These are phyloP conservation scores for Tulasnella sp. DNA, from an alignment of 768 basidiomycete species.

Conservation along the genomic window DNA sequence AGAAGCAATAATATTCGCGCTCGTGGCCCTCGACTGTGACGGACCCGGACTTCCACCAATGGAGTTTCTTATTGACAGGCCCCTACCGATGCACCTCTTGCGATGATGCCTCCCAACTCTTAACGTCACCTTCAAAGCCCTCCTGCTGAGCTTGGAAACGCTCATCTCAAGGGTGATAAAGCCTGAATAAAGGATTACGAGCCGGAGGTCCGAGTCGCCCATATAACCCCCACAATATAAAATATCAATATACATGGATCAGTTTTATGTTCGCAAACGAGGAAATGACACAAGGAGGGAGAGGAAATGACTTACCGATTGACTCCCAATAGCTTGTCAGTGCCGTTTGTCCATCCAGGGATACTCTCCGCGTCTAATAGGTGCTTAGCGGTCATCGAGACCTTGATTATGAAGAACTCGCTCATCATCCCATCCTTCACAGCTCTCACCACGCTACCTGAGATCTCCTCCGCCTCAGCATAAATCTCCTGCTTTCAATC, in stretches of 20 bases:
- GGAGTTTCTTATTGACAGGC: not conserved
- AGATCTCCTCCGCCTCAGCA: too few species aligned
- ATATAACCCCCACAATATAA: constrained; percentile 16
- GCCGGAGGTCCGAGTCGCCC: constrained; percentile 17
- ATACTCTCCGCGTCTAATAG: not conserved
- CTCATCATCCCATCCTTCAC: not conserved
- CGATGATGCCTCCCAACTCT: constrained; percentile 14
- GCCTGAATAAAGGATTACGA: constrained; percentile 14
- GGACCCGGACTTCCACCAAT: not conserved
- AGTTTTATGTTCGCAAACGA: not conserved
- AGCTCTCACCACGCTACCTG: too few species aligned
- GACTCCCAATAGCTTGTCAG: constrained; percentile 15
- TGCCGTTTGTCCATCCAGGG: constrained; percentile 1
- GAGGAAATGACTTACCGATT: constrained; percentile 1
- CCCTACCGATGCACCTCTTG: constrained; percentile 1
- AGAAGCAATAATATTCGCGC: not conserved
- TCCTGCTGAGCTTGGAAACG: constrained; percentile 1
- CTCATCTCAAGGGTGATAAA: constrained; percentile 15
- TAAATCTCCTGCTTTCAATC: too few species aligned
- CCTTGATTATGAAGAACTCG: not conserved
- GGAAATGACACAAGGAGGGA: not conserved
- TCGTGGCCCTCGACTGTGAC: not conserved
- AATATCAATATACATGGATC: not conserved
- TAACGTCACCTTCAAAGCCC: constrained; percentile 10
- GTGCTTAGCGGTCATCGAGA: not conserved